Percentiles rank a stretch among this genome's conserved stretches.
Evolutionary conservation across 2,329 filamentous ascomycete species (phyloP).

Genomic region (Verruconis gallopava): DNA sequence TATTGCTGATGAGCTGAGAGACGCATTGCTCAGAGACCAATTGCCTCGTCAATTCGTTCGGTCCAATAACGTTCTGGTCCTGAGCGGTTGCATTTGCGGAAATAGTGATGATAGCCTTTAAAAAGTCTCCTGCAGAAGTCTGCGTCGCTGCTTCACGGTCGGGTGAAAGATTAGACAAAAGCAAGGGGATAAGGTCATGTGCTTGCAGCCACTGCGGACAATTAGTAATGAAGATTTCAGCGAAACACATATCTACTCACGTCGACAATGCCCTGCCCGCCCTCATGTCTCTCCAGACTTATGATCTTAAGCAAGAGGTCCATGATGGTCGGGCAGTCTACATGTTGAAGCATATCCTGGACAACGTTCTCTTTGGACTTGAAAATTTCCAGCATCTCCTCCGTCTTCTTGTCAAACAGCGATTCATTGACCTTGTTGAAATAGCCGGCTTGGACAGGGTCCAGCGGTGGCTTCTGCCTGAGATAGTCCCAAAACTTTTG

Average conservation of each 20-base stretch:
- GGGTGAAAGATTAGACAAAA: constrained; percentile 76
- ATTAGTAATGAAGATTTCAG: constrained; percentile 7
- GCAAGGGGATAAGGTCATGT: constrained; percentile 72
- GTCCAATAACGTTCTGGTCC: constrained; percentile 96
- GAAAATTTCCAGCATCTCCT: constrained; percentile 88
- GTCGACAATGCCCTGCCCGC: constrained; percentile 85
- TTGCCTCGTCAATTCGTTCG: constrained; percentile 90
- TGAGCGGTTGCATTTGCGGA: constrained; percentile 97
- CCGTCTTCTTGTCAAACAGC: constrained; percentile 94
- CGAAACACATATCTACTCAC: constrained; percentile 37
- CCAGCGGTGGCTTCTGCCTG: constrained; percentile 68
- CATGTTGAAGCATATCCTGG: constrained; percentile 75
- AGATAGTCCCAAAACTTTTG: constrained; percentile 86
- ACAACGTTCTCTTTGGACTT: constrained; percentile 73
- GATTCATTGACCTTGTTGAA: constrained; percentile 98
- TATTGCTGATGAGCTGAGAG: constrained; percentile 72
- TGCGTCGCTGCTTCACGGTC: constrained; percentile 83
- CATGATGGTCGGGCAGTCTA: constrained; percentile 98
- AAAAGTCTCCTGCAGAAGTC: constrained; percentile 90
- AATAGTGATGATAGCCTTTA: constrained; percentile 98
- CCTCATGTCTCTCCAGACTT: constrained; percentile 83
- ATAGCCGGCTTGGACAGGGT: constrained; percentile 89
- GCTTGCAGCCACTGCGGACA: constrained; percentile 72
- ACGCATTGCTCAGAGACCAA: constrained; percentile 79
- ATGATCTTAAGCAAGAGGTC: constrained; percentile 94